phyloP scores from a whole-genome alignment of 1,139 yeast genomes.

The Blastobotrys buckinghamii region DNA sequence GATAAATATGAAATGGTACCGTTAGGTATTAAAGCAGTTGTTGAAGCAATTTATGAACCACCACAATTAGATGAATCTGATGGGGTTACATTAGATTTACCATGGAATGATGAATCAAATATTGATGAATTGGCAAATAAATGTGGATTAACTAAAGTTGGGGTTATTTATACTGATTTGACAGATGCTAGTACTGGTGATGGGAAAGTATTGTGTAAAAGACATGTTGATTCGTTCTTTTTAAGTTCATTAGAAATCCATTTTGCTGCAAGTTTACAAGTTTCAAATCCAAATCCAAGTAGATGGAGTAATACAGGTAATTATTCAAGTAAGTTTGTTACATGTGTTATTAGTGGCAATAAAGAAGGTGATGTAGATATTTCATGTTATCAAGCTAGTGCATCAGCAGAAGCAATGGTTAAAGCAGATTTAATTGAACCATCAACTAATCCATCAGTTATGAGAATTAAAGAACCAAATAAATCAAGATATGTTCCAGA shows the following conservation, averaged over 20 bases:
- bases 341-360: slow-evolving; percentile 90
- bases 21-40: slow-evolving; percentile 87
- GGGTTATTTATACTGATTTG: slow-evolving; percentile 84
- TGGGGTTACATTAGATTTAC: slow-evolving; percentile 61
- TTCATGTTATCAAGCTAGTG: slow-evolving; percentile 82
- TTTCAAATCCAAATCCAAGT: slow-evolving; percentile 55
- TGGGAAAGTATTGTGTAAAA: slow-evolving; percentile 85
- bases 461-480: slow-evolving; percentile 69
- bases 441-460: slow-evolving; percentile 85
- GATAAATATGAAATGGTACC: slow-evolving; percentile 78
- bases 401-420: slow-evolving; percentile 80
- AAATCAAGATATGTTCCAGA: slow-evolving; percentile 87
- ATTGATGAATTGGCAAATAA: slow-evolving; percentile 52
- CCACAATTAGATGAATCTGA: slow-evolving; percentile 84
- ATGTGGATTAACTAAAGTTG: slow-evolving; percentile 69
- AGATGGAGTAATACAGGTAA: slow-evolving; percentile 61
- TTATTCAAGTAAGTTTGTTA: slow-evolving; percentile 85
- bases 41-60: slow-evolving; percentile 90
- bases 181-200: slow-evolving; percentile 81
- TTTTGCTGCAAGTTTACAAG: slow-evolving; percentile 81
- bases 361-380: slow-evolving; percentile 83
- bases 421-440: slow-evolving; percentile 82
- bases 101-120: slow-evolving; percentile 45
- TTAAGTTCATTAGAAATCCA: slow-evolving; percentile 76
- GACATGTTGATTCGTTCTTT: slow-evolving; percentile 90